phyloP scores from a whole-genome alignment of 2,329 filamentous ascomycete genomes.

The Aureobasidium lini region DNA sequence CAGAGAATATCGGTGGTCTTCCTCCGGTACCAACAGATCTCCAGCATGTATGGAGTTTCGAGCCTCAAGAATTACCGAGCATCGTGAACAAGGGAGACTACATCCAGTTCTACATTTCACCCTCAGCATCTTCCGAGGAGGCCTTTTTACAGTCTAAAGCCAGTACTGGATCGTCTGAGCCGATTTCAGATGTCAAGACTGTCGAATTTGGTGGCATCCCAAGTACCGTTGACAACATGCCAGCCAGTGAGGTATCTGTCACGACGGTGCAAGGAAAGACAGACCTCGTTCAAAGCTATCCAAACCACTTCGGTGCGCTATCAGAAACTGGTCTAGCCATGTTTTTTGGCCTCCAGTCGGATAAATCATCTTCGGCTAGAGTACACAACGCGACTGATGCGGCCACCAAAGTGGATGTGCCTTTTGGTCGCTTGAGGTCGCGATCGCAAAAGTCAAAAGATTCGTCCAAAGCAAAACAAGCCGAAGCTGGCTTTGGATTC shows the following conservation, averaged over 20 bases:
- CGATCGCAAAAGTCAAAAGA: background rate
- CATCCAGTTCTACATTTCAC: constrained; percentile 56
- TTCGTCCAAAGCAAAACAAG: background rate
- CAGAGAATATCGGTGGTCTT: background rate
- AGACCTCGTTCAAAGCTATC: constrained; percentile 14
- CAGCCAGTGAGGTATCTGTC: constrained; percentile 14
- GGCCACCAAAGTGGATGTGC: constrained; percentile 43
- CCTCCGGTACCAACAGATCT: constrained; percentile 17
- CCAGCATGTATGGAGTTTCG: constrained; percentile 23
- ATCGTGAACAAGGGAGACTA: constrained; percentile 56
- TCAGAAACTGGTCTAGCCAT: constrained; percentile 53
- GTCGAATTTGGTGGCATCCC: constrained; percentile 36
- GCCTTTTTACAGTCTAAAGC: constrained; percentile 22
- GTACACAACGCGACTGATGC: constrained; percentile 14
- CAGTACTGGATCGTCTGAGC: constrained; percentile 20
- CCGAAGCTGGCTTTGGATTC: background rate
- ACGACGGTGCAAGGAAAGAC: background rate
- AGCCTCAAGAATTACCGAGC: constrained; percentile 35
- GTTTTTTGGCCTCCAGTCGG: constrained; percentile 18
- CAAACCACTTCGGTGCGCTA: constrained; percentile 53
- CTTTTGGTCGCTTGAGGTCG: constrained; percentile 22
- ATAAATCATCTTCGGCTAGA: background rate
- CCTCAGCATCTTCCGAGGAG: background rate
- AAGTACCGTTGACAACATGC: constrained; percentile 35
- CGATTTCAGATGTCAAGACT: constrained; percentile 18